Percentiles rank a stretch among this genome's conserved stretches.
Evolutionary conservation across 192 early-diverging fungal species (phyloP).

Genomic region (Neocallimastix lanati): DNA sequence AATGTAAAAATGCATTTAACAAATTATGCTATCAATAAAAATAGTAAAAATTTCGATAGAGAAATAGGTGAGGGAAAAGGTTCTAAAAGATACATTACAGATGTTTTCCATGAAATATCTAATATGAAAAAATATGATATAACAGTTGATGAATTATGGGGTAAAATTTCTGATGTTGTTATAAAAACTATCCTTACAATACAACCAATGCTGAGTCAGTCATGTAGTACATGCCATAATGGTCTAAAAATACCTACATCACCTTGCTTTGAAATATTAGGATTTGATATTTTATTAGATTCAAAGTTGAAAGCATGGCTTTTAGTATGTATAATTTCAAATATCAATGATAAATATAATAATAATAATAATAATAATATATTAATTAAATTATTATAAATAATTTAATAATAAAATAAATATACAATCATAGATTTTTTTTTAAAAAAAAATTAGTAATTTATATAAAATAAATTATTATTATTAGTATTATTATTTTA

Average conservation of each 20-base stretch:
- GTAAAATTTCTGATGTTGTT: constrained; percentile 16
- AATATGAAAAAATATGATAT: background rate
- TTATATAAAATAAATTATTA: too few species aligned
- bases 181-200: constrained; percentile 32
- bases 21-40: constrained; percentile 45
- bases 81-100: background rate
- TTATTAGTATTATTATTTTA: too few species aligned
- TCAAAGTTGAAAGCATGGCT: constrained; percentile 37
- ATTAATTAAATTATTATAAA: too few species aligned
- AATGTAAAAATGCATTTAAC: constrained; percentile 41
- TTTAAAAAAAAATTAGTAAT: too few species aligned
- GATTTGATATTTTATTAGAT: constrained; percentile 43
- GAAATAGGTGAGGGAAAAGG: background rate
- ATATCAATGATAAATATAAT: too few species aligned
- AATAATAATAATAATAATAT: too few species aligned
- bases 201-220: background rate
- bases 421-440: too few species aligned
- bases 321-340: constrained; percentile 6
- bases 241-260: constrained; percentile 4
- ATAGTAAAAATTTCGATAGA: background rate
- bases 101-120: background rate
- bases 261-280: constrained; percentile 39
- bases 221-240: background rate
- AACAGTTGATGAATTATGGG: background rate
- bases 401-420: too few species aligned